Evolutionary conservation across 2,329 filamentous ascomycete species (phyloP), one percentile per base, ranked within the genome.

Genomic region (Penicillium sp.): DNA sequence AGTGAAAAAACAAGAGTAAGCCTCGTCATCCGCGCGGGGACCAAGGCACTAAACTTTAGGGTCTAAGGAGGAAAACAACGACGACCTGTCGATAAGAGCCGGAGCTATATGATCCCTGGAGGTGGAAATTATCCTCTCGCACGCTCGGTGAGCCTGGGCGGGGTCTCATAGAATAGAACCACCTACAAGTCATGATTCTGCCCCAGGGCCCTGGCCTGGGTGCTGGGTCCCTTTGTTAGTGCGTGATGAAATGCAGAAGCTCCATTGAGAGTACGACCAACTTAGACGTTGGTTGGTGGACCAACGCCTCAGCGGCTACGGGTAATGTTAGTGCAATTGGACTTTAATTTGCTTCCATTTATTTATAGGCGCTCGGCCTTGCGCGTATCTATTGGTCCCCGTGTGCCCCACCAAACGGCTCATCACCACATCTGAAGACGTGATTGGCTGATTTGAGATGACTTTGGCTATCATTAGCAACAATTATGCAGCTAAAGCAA

Each of bases 231-330:
- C 42, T 48, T 47, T 53, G 47, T 45, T 45, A 21, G 39, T 31
- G 52, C 61, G 60, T 50, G 53, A 54, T 57, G 44, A 49, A 48
- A 29, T 60, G 58, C 59, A 56, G 50, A 53, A 50, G 43, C 48
- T 38, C 42, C 36, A 38, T 9, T 46, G 33, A 36, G 51, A 43
- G 41, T 26, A 48, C 21, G 42, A 49, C 44, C 26, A 47, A 51
- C 43, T n/a, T 5, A 8, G 21, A 1, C n/a, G 29, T 13, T 50
- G 46, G 53, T 61, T 62, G 58, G 58, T 18, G n/a, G 45, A 18
- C 15, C 50, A 58, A 49, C 53, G 61, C 61, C 59, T 53, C 60
- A 46, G 61, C 61, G 61, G 62, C 51, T 63, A 63, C 36, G 50
- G 47, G 23, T 52, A 3, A 10, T 18, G 31, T 28, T 41, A 42